Evolutionary conservation across 1,284 basidiomycete genomes (phyloP).

Genomic region (Wallemia hederae): DNA sequence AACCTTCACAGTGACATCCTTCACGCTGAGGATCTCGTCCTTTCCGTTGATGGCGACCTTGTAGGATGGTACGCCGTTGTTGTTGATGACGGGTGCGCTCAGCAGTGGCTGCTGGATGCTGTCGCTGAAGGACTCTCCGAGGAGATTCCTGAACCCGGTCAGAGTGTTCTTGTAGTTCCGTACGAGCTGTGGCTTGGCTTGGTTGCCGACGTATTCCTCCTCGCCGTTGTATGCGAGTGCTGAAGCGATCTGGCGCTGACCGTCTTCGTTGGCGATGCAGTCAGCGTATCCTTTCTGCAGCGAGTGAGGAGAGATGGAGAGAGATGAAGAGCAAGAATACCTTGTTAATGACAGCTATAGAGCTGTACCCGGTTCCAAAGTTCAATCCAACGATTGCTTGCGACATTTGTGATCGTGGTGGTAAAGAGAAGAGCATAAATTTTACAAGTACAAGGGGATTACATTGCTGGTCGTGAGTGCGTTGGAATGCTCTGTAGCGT

Average conservation of each 20-base stretch:
- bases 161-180: conserved; percentile 90
- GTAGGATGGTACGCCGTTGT: conserved; percentile 56
- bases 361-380: conserved; percentile 84
- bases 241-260: conserved; percentile 88
- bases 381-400: conserved; percentile 65
- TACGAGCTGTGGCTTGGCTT: conserved; percentile 77
- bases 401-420: neutral
- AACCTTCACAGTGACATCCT: conserved; percentile 64
- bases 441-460: neutral
- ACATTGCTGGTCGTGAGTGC: neutral
- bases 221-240: conserved; percentile 74
- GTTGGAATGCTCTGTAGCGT: neutral
- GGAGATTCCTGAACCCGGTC: conserved; percentile 66
- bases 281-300: conserved; percentile 54
- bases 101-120: conserved; percentile 8
- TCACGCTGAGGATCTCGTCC: conserved; percentile 47
- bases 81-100: conserved; percentile 34
- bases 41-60: conserved; percentile 38
- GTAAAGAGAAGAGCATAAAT: too few species aligned
- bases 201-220: conserved; percentile 90
- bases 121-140: conserved; percentile 49
- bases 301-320: neutral
- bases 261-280: conserved; percentile 94
- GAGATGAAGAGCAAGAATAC: conserved; percentile 18
- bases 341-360: conserved; percentile 86